These are phyloP conservation scores for Mortierella antarctica DNA, from an alignment of 192 early-diverging fungal genomes.

Conservation along the genomic window DNA sequence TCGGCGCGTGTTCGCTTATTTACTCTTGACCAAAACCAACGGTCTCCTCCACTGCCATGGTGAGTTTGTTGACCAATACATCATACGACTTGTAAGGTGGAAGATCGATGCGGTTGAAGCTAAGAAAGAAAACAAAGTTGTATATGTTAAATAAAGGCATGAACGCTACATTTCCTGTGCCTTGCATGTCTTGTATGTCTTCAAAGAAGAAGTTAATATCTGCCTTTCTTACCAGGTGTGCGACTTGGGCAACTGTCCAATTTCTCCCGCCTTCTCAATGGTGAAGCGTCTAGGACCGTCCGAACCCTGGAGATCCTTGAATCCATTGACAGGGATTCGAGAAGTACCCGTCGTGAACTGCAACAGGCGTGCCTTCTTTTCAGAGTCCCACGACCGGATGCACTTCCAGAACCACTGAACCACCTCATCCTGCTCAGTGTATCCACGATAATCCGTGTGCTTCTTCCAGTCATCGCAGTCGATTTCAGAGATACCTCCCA, in stretches of 20 bases:
- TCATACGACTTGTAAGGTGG: slow-evolving; percentile 90
- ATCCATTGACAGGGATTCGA: slow-evolving; percentile 97
- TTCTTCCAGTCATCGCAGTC: slow-evolving; percentile 99
- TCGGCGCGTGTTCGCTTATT: slow-evolving; percentile 4
- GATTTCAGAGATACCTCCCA: slow-evolving; percentile 96
- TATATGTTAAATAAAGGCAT: background rate
- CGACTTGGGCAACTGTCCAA: slow-evolving; percentile 86
- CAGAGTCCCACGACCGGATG: slow-evolving; percentile 85
- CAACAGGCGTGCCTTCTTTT: slow-evolving; percentile 93
- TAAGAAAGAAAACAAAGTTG: slow-evolving; percentile 21
- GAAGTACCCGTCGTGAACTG: slow-evolving; percentile 99
- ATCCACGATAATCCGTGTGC: slow-evolving; percentile 97
- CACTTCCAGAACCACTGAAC: slow-evolving; percentile 98
- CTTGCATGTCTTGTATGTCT: background rate
- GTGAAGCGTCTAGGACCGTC: slow-evolving; percentile 96
- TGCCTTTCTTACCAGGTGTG: slow-evolving; percentile 83
- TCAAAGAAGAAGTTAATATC: background rate
- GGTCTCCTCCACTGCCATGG: slow-evolving; percentile 94
- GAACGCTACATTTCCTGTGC: background rate
- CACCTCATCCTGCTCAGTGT: slow-evolving; percentile 94
- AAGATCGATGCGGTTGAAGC: slow-evolving; percentile 97
- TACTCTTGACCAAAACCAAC: slow-evolving; percentile 92
- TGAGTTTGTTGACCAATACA: slow-evolving; percentile 77
- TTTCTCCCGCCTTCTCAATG: slow-evolving; percentile 93
- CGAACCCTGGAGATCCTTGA: slow-evolving; percentile 97